Conservation (phyloP, 441 rosid species). For the Populus hybrid region DNA sequence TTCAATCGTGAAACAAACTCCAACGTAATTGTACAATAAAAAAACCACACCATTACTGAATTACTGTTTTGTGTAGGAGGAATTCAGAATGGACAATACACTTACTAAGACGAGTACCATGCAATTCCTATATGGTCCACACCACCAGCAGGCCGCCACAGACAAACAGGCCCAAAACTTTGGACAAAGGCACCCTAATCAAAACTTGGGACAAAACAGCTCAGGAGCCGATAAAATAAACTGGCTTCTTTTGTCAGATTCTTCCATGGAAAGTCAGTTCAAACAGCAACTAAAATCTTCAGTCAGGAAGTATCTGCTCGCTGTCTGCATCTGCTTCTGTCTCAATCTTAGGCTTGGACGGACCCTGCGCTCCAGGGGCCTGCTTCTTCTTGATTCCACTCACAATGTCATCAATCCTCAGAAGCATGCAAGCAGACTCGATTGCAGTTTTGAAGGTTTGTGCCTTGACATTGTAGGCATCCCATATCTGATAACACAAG, state of each 20-base stretch:
- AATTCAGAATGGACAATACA: neutral
- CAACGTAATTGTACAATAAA: too few species aligned
- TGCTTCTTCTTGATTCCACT: too few species aligned
- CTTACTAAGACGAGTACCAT: neutral
- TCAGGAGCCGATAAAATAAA: neutral
- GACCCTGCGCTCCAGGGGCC: too few species aligned
- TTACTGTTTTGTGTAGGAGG: neutral
- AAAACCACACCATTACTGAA: too few species aligned
- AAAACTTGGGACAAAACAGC: neutral
- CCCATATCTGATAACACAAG: slow-evolving; percentile 66
- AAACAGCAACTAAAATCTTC: slow-evolving; percentile 1
- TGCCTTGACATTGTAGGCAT: slow-evolving; percentile 87
- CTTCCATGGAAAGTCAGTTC: neutral
- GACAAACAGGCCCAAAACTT: neutral
- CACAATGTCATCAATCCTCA: slow-evolving; percentile 84
- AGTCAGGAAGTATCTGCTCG: slow-evolving; percentile 87
- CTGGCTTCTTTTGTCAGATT: neutral
- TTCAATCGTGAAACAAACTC: too few species aligned
- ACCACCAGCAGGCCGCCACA: neutral
- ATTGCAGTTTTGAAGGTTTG: slow-evolving; percentile 94
- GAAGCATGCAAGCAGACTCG: slow-evolving; percentile 90
- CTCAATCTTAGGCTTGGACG: too few species aligned
- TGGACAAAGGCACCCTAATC: neutral
- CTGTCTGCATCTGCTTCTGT: too few species aligned
- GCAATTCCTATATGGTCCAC: neutral